A percentile compares a stretch with the other conserved stretches of the same genome.
Evolutionary conservation across 192 early-diverging fungal species (phyloP).

Genomic region (Rhizophagus prolifer): DNA sequence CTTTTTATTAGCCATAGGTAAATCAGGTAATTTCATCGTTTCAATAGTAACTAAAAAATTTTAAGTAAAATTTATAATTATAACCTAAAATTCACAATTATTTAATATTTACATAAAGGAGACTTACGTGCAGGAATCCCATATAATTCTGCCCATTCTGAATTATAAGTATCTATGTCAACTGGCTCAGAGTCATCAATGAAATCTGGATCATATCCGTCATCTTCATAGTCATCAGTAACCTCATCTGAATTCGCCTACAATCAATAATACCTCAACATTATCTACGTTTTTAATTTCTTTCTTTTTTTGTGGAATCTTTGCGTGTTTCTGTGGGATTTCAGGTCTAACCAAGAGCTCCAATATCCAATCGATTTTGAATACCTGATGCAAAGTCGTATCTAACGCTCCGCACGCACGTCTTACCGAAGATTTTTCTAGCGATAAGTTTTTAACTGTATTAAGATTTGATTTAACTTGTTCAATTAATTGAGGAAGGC

Average conservation of each 20-base stretch:
- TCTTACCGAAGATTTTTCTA: not conserved
- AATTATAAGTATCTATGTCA: not conserved
- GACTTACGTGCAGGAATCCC: not conserved
- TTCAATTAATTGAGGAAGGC: not conserved
- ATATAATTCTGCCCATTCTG: not conserved
- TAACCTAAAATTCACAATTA: not conserved
- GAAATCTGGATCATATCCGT: slow-evolving; percentile 7
- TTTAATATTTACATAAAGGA: not conserved
- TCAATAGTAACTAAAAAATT: not conserved
- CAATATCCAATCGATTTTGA: not conserved
- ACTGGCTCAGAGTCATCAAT: slow-evolving; percentile 5
- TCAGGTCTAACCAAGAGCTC: not conserved
- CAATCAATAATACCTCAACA: not conserved
- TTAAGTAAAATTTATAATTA: not conserved
- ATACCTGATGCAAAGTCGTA: not conserved
- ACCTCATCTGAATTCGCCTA: not conserved
- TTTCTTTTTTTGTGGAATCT: not conserved
- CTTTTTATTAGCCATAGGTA: not conserved
- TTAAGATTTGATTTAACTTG: not conserved
- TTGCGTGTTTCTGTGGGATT: not conserved
- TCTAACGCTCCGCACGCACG: not conserved
- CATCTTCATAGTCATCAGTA: not conserved
- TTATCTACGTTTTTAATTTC: not conserved
- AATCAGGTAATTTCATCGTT: not conserved
- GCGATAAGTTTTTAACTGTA: not conserved